phyloP scores from a whole-genome alignment of 2,329 filamentous ascomycete species.

The Calcarisporium arbuscula region DNA sequence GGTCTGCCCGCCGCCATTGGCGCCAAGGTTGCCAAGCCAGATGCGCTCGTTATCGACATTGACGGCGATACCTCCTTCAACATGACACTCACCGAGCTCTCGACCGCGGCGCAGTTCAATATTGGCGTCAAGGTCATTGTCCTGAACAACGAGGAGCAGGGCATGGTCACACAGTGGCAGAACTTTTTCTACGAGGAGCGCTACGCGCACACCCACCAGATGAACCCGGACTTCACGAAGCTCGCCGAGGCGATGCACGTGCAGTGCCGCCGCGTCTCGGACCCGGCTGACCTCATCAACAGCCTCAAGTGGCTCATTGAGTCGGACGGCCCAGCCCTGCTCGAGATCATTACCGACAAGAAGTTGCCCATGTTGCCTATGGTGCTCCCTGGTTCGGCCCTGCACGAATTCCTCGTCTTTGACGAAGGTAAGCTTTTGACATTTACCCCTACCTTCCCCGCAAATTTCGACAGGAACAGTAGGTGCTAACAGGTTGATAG shows the following conservation, averaged over 20 bases:
- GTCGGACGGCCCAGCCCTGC: constrained; percentile 76
- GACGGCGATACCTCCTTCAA: constrained; percentile 97
- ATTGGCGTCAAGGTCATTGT: constrained; percentile 93
- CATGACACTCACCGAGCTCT: constrained; percentile 94
- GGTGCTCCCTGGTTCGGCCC: constrained; percentile 77
- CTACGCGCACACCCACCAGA: constrained; percentile 85
- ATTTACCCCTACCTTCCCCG: no score
- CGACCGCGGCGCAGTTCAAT: constrained; percentile 88
- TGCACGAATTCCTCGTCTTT: constrained; percentile 74
- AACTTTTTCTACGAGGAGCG: constrained; percentile 94
- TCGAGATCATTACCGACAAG: constrained; percentile 85
- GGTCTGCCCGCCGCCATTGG: constrained; percentile 90
- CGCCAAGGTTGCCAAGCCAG: constrained; percentile 64
- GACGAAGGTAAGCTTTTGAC: constrained; percentile 19
- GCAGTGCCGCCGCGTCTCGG: constrained; percentile 62
- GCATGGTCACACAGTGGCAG: constrained; percentile 99
- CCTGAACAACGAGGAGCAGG: constrained; percentile 93
- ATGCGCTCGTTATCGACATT: constrained; percentile 86
- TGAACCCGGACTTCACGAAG: constrained; percentile 90
- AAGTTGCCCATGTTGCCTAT: constrained; percentile 90
- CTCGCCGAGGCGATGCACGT: constrained; percentile 85
- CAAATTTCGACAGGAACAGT: background rate
- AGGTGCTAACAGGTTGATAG: constrained; percentile 38
- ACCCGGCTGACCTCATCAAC: constrained; percentile 69
- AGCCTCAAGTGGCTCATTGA: constrained; percentile 82